These are phyloP conservation scores for Lignosus rhinocerotis DNA, from an alignment of 1,284 basidiomycete genomes.

Conservation along the genomic window DNA sequence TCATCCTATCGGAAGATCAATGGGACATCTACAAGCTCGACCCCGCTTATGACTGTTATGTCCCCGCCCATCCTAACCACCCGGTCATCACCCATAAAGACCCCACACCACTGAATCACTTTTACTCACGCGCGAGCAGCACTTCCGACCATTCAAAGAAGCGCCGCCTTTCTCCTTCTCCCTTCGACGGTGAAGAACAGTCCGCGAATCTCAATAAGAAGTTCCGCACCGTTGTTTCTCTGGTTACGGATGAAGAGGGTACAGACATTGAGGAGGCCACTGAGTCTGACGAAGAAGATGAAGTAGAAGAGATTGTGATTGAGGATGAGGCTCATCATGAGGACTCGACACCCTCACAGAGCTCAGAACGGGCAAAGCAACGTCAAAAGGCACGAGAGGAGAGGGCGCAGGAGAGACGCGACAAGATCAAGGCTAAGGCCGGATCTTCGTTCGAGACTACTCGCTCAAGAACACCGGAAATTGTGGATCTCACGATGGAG, in stretches of 20 bases:
- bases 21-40: conserved; percentile 85
- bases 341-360: background rate
- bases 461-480: conserved; percentile 18
- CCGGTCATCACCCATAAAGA: conserved; percentile 30
- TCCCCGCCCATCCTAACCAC: conserved; percentile 46
- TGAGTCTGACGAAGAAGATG: conserved; percentile 45
- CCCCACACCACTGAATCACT: background rate
- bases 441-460: conserved; percentile 8
- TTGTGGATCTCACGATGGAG: conserved; percentile 25
- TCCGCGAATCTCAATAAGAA: conserved; percentile 18
- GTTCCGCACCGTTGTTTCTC: conserved; percentile 20
- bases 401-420: conserved; percentile 11
- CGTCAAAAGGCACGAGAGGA: conserved; percentile 11
- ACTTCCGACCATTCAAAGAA: conserved; percentile 13
- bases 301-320: conserved; percentile 57
- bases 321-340: conserved; percentile 43
- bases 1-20: conserved; percentile 64
- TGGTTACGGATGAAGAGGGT: conserved; percentile 17
- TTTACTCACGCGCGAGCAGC: background rate
- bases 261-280: conserved; percentile 9
- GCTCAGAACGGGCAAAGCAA: background rate
- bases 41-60: conserved; percentile 61
- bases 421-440: conserved; percentile 13
- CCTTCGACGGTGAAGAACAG: conserved; percentile 9
- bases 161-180: conserved; percentile 23